Percentiles rank a stretch among this genome's conserved stretches.
These are phyloP conservation scores for Podospora anserina DNA, from an alignment of 495 filamentous ascomycete species.

Conservation along the genomic window DNA sequence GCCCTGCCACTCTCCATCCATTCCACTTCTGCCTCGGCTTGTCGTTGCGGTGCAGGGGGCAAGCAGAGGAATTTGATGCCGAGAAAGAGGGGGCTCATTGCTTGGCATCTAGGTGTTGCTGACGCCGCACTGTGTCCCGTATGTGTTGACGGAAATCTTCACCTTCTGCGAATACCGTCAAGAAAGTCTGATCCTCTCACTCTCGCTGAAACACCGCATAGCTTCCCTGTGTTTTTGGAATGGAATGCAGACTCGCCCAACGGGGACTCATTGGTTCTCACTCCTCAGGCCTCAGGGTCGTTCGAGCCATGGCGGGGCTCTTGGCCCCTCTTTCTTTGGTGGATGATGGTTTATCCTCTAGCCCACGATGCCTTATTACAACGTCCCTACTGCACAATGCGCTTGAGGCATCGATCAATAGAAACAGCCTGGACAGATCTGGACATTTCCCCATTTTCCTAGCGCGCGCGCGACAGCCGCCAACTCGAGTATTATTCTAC, in stretches of 20 bases:
- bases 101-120: neutral
- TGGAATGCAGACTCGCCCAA: neutral
- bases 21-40: conserved; percentile 29
- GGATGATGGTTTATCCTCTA: neutral
- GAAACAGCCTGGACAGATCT: neutral
- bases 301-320: neutral
- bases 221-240: neutral
- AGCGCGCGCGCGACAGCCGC: neutral
- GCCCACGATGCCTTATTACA: neutral
- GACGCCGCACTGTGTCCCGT: conserved; percentile 26
- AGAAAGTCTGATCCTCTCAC: neutral
- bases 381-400: neutral
- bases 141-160: conserved; percentile 11
- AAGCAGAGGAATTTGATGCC: conserved; percentile 29
- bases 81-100: conserved; percentile 19
- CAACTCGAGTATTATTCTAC: neutral
- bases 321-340: neutral
- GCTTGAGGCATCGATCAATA: too few species aligned
- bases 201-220: neutral
- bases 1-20: conserved; percentile 5
- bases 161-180: conserved; percentile 13
- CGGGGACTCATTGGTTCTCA: neutral
- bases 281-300: neutral
- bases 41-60: conserved; percentile 17
- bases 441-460: neutral